Conservation (phyloP, 148 eudicot genomes). For the Rhododendron williamsianum region DNA sequence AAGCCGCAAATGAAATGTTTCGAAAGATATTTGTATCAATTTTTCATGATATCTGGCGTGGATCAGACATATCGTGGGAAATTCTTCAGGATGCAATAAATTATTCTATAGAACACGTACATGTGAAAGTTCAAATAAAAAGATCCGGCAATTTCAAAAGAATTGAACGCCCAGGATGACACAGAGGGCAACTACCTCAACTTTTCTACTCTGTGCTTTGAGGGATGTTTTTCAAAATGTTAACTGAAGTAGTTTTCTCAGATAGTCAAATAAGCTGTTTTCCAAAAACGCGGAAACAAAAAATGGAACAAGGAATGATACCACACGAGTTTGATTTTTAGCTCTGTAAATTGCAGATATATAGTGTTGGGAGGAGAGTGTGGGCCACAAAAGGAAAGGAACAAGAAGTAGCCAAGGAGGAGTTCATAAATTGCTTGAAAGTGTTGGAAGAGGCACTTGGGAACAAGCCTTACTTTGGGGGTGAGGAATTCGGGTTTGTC, state of each 20-base stretch:
- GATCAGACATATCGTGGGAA: not conserved
- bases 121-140: not conserved
- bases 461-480: constrained; percentile 5
- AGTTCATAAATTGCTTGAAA: constrained; percentile 23
- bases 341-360: constrained; percentile 1
- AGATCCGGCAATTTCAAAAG: not conserved
- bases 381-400: constrained; percentile 27
- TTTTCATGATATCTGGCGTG: not conserved
- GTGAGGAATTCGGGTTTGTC: constrained; percentile 25
- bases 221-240: not conserved
- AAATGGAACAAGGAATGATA: not conserved
- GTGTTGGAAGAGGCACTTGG: constrained; percentile 37
- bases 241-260: not conserved
- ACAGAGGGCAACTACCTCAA: not conserved
- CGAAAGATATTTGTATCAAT: not conserved
- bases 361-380: not conserved
- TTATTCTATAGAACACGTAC: not conserved
- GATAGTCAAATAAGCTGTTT: not conserved
- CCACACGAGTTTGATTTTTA: not conserved
- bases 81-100: not conserved
- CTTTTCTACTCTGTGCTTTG: not conserved
- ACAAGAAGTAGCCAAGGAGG: constrained; percentile 26
- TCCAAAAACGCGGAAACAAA: not conserved
- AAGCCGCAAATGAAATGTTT: not conserved
- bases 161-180: not conserved